These are phyloP conservation scores for Cutaneotrichosporon mucoides DNA, from an alignment of 1,284 basidiomycete species.

Conservation along the genomic window DNA sequence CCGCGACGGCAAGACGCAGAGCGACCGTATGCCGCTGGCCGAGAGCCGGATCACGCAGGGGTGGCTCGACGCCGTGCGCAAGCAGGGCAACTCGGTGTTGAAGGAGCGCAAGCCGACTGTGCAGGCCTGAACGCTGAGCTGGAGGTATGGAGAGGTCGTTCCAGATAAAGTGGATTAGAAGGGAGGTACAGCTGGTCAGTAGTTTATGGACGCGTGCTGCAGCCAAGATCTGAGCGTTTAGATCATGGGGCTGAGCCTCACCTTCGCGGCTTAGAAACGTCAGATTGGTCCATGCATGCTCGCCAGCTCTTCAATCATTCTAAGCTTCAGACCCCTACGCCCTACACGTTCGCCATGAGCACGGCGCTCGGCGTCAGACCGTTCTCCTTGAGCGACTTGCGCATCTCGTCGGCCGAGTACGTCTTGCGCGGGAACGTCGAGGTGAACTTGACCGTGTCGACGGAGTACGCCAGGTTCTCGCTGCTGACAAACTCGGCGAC, in stretches of 20 bases:
- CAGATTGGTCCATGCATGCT: too few relatives aligned
- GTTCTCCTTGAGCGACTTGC: slow-evolving; percentile 45
- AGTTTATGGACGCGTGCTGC: too few relatives aligned
- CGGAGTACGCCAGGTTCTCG: slow-evolving; percentile 64
- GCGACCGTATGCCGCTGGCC: slow-evolving; percentile 65
- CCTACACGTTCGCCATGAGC: slow-evolving; percentile 32
- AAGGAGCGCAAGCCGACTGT: too few relatives aligned
- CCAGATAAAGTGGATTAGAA: background rate
- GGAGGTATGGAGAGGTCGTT: background rate
- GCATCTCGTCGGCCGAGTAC: slow-evolving; percentile 43
- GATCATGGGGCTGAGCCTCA: too few relatives aligned
- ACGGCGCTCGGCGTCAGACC: slow-evolving; percentile 50
- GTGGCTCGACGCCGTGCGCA: slow-evolving; percentile 70
- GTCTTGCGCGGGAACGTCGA: slow-evolving; percentile 71
- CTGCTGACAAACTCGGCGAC: slow-evolving; percentile 81
- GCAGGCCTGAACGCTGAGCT: background rate
- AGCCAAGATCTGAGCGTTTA: too few relatives aligned
- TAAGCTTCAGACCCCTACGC: too few relatives aligned
- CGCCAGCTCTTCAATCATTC: too few relatives aligned
- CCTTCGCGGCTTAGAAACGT: too few relatives aligned
- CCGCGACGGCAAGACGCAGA: slow-evolving; percentile 69
- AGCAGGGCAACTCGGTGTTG: slow-evolving; percentile 19
- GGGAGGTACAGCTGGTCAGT: too few relatives aligned
- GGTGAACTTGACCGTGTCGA: slow-evolving; percentile 68
- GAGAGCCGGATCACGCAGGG: slow-evolving; percentile 74